Evolutionary conservation across 2,329 filamentous ascomycete genomes (phyloP), one percentile per base, ranked within the genome.

Genomic region (Xylaria sp.): DNA sequence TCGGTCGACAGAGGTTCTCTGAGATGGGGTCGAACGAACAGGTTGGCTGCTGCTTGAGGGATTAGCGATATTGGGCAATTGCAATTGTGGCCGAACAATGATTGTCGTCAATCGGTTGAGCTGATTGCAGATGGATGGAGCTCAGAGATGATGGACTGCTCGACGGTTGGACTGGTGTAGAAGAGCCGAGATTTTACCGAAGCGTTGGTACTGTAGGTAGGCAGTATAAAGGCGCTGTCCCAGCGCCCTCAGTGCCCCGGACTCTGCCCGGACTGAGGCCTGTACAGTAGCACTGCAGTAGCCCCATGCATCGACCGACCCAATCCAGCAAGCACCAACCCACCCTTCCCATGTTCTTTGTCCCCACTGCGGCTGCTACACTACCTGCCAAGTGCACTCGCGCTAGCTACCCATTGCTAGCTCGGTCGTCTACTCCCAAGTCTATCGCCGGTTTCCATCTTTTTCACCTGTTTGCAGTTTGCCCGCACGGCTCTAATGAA

Each of bases 161-260:
- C 17, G n/a, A 50, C 20, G 5, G 25, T 31, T 20, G 9, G 3
- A 27, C 25, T 29, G 17, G 25, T 36, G 5, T 20, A 27, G 25
- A 50, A 45, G 33, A 45, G 42, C 65, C 65, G 60, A 63, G 1
- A n/a, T 45, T 68, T 59, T 65, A 45, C 66, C 61, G 61, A 29
- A 49, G 2, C 11, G 9, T 45, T 25, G 29, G 17, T n/a, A n/a
- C 47, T n/a, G 47, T n/a, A 31, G 7, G 25, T 38, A 20, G 20
- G 39, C 17, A 44, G 39, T 17, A 6, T 42, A 42, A 17, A n/a
- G 38, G 38, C 17, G 51, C 38, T 15, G 27, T 45, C 10, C 44
- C 29, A 36, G 55, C 29, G 25, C 25, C 9, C 31, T 51, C 20
- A 51, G 49, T 53, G 58, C 36, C 31, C 11, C 22, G n/a, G n/a